These are phyloP conservation scores for Xylona heveae DNA, from an alignment of 495 filamentous ascomycete species.

Conservation along the genomic window DNA sequence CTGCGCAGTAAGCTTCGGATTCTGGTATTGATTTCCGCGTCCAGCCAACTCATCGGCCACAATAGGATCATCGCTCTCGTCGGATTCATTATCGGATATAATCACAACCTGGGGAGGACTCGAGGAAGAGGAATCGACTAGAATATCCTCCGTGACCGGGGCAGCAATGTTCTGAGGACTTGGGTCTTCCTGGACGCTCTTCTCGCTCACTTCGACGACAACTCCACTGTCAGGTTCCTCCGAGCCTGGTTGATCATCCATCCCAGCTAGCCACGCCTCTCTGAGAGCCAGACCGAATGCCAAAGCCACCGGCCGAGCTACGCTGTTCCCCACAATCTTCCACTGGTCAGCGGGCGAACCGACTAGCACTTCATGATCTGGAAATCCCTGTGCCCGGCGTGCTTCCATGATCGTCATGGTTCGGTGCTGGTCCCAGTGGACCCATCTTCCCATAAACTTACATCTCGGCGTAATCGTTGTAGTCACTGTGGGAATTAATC, in stretches of 20 bases:
- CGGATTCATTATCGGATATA: too few species aligned
- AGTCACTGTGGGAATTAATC: slow-evolving; percentile 33
- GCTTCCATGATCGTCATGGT: slow-evolving; percentile 37
- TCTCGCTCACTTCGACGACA: too few species aligned
- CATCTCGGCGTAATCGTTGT: slow-evolving; percentile 25
- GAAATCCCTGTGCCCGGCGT: slow-evolving; percentile 41
- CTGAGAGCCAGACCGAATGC: slow-evolving; percentile 38
- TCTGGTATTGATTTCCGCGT: too few species aligned
- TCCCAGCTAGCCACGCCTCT: slow-evolving; percentile 39
- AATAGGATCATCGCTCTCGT: too few species aligned
- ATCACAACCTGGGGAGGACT: too few species aligned
- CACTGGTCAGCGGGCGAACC: slow-evolving; percentile 28
- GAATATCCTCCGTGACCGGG: too few species aligned
- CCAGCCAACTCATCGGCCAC: too few species aligned
- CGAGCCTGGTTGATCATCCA: slow-evolving; percentile 5
- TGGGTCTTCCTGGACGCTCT: too few species aligned
- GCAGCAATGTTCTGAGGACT: too few species aligned
- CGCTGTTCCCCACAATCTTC: slow-evolving; percentile 49
- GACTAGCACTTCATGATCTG: slow-evolving; percentile 43
- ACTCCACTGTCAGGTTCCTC: too few species aligned
- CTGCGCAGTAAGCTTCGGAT: too few species aligned
- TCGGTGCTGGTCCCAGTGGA: slow-evolving; percentile 43
- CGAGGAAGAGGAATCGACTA: too few species aligned
- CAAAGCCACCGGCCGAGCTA: slow-evolving; percentile 38
- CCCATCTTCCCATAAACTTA: slow-evolving; percentile 18